Percentiles rank a stretch among this genome's conserved stretches.
Conservation (phyloP, 2,329 filamentous ascomycete species). For the Scytalidium lignicola region DNA sequence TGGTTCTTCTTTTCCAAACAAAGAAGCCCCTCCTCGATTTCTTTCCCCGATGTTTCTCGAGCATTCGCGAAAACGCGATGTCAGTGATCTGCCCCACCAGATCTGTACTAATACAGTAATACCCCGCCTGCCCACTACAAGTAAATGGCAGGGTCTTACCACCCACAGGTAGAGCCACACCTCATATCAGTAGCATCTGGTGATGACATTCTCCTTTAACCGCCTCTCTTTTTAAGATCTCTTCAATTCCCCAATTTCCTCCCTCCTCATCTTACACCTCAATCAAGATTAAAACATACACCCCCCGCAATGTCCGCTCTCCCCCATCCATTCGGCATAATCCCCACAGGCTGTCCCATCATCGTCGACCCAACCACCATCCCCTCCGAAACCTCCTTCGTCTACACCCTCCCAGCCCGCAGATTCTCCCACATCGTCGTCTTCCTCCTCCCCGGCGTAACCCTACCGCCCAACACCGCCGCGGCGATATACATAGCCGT, state of each 20-base stretch:
- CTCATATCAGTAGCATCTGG: too few species aligned
- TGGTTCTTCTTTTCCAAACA: too few species aligned
- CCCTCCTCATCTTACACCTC: neutral
- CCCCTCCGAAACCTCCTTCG: slow-evolving; percentile 49
- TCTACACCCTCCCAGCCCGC: slow-evolving; percentile 44
- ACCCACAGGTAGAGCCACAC: neutral
- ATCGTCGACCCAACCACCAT: slow-evolving; percentile 49
- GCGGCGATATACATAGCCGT: slow-evolving; percentile 86
- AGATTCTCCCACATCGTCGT: slow-evolving; percentile 80
- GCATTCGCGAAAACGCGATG: slow-evolving; percentile 6
- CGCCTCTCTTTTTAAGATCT: too few species aligned
- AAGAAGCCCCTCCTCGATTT: too few species aligned
- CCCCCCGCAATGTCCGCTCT: neutral
- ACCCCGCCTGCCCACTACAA: too few species aligned
- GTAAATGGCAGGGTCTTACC: too few species aligned
- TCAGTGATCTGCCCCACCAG: neutral
- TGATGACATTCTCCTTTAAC: too few species aligned
- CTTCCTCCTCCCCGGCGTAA: slow-evolving; percentile 76
- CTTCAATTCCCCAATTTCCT: too few species aligned
- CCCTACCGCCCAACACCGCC: slow-evolving; percentile 69
- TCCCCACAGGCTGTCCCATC: slow-evolving; percentile 55
- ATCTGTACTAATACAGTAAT: too few species aligned
- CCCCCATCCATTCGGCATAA: slow-evolving; percentile 47
- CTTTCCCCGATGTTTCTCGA: neutral
- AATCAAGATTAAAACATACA: neutral